Evolutionary conservation across 2,329 filamentous ascomycete species (phyloP).

Genomic region (Phialophora chinensis): DNA sequence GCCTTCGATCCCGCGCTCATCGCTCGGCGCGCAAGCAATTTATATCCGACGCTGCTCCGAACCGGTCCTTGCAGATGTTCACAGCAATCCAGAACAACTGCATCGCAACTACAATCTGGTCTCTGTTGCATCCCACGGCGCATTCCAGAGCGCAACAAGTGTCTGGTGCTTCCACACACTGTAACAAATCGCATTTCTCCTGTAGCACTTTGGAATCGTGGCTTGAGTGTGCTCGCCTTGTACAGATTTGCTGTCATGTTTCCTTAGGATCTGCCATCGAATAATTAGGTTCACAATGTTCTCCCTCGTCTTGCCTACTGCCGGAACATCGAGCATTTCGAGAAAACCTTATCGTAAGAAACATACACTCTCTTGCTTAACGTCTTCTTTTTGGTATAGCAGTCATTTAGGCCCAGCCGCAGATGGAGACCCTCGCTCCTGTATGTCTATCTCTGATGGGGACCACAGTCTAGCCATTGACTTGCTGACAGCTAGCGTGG

Average conservation of each 20-base stretch:
- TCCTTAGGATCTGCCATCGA: background rate
- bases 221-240: background rate
- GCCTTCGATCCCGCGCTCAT: background rate
- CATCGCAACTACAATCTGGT: background rate
- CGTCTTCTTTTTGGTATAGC: background rate
- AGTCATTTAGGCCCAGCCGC: background rate
- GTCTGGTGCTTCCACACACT: background rate
- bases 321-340: too few species aligned
- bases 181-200: background rate
- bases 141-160: background rate
- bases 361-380: background rate
- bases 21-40: background rate
- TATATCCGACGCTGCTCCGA: background rate
- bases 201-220: background rate
- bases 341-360: background rate
- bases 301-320: background rate
- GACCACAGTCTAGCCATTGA: background rate
- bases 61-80: background rate
- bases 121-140: background rate
- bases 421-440: background rate
- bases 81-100: background rate
- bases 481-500: constrained; percentile 1
- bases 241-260: too few species aligned
- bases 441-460: background rate
- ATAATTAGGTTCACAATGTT: background rate